A percentile compares a stretch with the other conserved stretches of the same genome.
Evolutionary conservation across 2,329 filamentous ascomycete genomes (phyloP).

Genomic region (Phoma herbarum): DNA sequence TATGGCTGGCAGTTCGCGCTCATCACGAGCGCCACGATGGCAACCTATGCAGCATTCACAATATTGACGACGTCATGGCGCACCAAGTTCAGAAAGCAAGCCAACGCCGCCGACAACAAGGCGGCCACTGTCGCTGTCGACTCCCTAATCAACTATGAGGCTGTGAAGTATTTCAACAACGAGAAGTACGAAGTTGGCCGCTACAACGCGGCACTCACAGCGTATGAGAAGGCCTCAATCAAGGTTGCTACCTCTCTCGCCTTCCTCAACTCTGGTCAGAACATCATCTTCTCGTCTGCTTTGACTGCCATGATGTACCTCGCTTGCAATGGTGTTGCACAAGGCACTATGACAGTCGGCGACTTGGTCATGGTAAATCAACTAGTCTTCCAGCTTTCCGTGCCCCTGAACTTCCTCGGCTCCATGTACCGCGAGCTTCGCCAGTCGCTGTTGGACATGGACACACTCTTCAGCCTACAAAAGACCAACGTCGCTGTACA

Average conservation of each 20-base stretch:
- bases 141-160: slow-evolving; percentile 97
- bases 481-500: slow-evolving; percentile 91
- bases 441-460: slow-evolving; percentile 96
- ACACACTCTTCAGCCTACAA: slow-evolving; percentile 95
- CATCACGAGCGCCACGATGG: slow-evolving; percentile 90
- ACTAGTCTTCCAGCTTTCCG: slow-evolving; percentile 95
- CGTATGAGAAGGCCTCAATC: slow-evolving; percentile 94
- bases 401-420: slow-evolving; percentile 97
- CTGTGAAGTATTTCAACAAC: slow-evolving; percentile 99
- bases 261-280: slow-evolving; percentile 93
- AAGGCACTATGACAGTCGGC: slow-evolving; percentile 83
- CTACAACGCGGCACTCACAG: slow-evolving; percentile 85
- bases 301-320: slow-evolving; percentile 99
- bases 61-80: slow-evolving; percentile 97
- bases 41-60: slow-evolving; percentile 93
- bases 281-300: slow-evolving; percentile 94
- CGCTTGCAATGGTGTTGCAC: slow-evolving; percentile 86
- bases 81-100: slow-evolving; percentile 93
- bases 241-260: slow-evolving; percentile 95
- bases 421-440: slow-evolving; percentile 95
- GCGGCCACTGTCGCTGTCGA: slow-evolving; percentile 96
- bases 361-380: slow-evolving; percentile 99
- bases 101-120: slow-evolving; percentile 95
- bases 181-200: slow-evolving; percentile 91
- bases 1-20: slow-evolving; percentile 92